phyloP scores from a whole-genome alignment of 768 basidiomycete species.

The Trametes sanguinea region DNA sequence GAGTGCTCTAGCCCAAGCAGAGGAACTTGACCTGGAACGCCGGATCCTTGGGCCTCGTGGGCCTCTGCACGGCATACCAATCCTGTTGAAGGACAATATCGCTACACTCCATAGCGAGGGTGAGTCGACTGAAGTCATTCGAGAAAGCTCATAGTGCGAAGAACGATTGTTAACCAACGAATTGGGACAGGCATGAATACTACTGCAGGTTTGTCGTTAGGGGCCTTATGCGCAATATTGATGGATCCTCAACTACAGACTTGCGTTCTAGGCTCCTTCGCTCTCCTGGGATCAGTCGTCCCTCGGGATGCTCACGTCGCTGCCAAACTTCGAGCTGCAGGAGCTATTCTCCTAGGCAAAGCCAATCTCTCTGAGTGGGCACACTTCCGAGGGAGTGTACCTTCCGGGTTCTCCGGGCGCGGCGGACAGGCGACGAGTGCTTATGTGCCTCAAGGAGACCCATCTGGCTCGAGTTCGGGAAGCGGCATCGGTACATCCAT shows the following conservation, averaged over 20 bases:
- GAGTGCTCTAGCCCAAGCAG: constrained; percentile 53
- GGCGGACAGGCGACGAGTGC: constrained; percentile 47
- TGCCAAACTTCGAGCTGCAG: constrained; percentile 35
- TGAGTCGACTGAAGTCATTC: constrained; percentile 32
- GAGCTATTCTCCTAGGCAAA: constrained; percentile 47
- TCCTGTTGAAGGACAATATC: constrained; percentile 42
- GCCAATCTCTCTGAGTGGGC: constrained; percentile 49
- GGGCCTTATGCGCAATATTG: too few relatives aligned
- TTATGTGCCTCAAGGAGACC: constrained; percentile 45
- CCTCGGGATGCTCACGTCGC: constrained; percentile 38
- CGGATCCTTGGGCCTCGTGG: constrained; percentile 22
- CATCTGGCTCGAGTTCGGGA: constrained; percentile 45
- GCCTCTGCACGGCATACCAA: constrained; percentile 39
- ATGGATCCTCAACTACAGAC: not conserved
- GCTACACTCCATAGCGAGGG: constrained; percentile 38
- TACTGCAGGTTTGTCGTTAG: constrained; percentile 30
- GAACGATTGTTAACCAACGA: too few relatives aligned
- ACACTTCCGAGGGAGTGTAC: constrained; percentile 40
- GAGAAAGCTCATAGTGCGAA: not conserved
- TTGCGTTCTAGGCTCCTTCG: constrained; percentile 32
- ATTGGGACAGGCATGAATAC: constrained; percentile 38
- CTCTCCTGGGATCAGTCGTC: constrained; percentile 36
- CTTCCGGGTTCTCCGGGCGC: constrained; percentile 48
- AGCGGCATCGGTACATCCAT: constrained; percentile 43
- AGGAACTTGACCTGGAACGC: constrained; percentile 32